These are phyloP conservation scores for Leccinum broughii DNA, from an alignment of 768 basidiomycete species.

Conservation along the genomic window DNA sequence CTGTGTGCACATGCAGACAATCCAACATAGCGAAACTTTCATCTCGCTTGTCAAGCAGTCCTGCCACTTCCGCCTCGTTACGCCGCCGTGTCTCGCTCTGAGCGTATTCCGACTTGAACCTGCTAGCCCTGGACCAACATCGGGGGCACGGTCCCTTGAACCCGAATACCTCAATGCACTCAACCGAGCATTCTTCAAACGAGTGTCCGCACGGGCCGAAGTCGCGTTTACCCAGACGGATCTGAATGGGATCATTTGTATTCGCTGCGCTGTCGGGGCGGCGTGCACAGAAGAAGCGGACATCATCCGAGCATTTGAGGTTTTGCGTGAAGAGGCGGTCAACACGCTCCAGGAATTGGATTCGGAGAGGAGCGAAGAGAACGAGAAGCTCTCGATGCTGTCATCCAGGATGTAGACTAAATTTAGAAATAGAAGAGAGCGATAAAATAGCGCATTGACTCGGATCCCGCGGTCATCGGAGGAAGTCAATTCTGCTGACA, in stretches of 20 bases:
- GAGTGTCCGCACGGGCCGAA: slow-evolving; percentile 58
- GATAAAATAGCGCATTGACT: too few relatives aligned
- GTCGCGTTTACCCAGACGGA: slow-evolving; percentile 79
- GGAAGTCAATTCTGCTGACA: too few relatives aligned
- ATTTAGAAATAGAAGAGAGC: too few relatives aligned
- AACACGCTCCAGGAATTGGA: slow-evolving; percentile 46
- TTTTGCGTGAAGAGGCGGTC: slow-evolving; percentile 58
- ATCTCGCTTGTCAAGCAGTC: slow-evolving; percentile 52
- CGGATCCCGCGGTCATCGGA: too few relatives aligned
- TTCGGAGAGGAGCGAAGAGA: neutral
- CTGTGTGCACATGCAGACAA: slow-evolving; percentile 47
- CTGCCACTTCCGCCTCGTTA: slow-evolving; percentile 59
- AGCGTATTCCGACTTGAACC: slow-evolving; percentile 73
- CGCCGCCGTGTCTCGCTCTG: slow-evolving; percentile 69
- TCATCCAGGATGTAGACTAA: too few relatives aligned
- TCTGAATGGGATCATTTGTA: slow-evolving; percentile 69
- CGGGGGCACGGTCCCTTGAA: slow-evolving; percentile 15
- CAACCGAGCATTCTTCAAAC: slow-evolving; percentile 62
- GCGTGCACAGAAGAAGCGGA: slow-evolving; percentile 63
- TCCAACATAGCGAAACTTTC: slow-evolving; percentile 61
- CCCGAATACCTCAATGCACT: slow-evolving; percentile 56
- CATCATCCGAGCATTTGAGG: slow-evolving; percentile 57
- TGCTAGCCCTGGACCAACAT: too few relatives aligned
- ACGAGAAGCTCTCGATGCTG: too few relatives aligned
- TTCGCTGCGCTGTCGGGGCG: slow-evolving; percentile 78